A percentile compares a stretch with the other conserved stretches of the same genome.
These are phyloP conservation scores for Stellera chamaejasme DNA, from an alignment of 345 rosid species.

Conservation along the genomic window DNA sequence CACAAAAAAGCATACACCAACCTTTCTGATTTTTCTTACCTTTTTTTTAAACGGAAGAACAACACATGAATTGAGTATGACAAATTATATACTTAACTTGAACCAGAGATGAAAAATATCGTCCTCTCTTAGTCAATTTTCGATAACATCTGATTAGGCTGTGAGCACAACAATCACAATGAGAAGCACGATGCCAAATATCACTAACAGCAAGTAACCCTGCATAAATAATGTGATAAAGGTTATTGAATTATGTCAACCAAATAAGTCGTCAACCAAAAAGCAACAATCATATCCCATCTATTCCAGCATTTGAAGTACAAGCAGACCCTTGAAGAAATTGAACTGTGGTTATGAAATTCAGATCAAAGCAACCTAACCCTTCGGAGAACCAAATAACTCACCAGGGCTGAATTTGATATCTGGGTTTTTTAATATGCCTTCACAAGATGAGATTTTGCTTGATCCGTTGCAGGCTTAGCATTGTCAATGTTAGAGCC, in stretches of 20 bases:
- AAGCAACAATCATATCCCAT: no score
- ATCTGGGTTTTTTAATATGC: slow-evolving; percentile 78
- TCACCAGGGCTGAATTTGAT: slow-evolving; percentile 92
- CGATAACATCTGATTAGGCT: slow-evolving; percentile 29
- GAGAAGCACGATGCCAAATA: slow-evolving; percentile 76
- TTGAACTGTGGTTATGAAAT: no score
- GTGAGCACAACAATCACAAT: slow-evolving; percentile 66
- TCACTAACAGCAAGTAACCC: slow-evolving; percentile 88
- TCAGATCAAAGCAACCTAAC: no score
- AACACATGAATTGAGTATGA: not conserved
- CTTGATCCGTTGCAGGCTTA: slow-evolving; percentile 69
- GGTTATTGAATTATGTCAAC: no score
- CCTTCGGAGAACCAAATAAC: not conserved
- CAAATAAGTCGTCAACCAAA: no score
- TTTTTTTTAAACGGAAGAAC: no score
- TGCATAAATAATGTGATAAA: slow-evolving; percentile 21
- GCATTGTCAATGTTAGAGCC: slow-evolving; percentile 66
- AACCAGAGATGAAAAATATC: slow-evolving; percentile 9
- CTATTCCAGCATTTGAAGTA: no score
- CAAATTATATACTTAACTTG: slow-evolving; percentile 13
- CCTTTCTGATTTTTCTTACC: no score
- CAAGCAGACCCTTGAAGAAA: no score
- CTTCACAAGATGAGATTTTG: slow-evolving; percentile 60
- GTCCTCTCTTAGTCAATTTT: not conserved
- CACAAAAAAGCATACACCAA: no score